Evolutionary conservation across 192 early-diverging fungal genomes (phyloP), one percentile per base, ranked within the genome.

Genomic region (Entophlyctis luteolus): DNA sequence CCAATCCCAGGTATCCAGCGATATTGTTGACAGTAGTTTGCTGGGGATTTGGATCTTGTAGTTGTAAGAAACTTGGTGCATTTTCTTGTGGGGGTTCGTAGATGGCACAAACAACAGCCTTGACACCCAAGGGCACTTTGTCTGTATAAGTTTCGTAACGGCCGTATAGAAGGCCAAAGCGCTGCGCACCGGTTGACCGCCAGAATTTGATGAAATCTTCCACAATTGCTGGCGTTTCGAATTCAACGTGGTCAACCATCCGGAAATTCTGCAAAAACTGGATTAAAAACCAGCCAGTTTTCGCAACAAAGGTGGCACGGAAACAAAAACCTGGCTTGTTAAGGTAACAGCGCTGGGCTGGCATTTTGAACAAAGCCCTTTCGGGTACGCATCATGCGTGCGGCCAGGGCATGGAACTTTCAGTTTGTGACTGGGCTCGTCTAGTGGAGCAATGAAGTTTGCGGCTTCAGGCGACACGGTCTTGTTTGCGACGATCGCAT

Each of bases 211-310:
- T 79, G 71, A 98, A 90, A 25, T 80, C 73, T 47, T 98, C 89
- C n/a, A 99, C 85, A 10, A 97, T 72, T 28, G 73, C 72, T 1
- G 86, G 73, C 2, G 77, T 82, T 18, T 94, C 90, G 77, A 99
- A 98, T 79, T 96, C 93, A 18, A 99, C 88, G 72, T 99, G 94
- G 60, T 99, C 96, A 0, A 98, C 93, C 85, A 94, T 86, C 48
- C 96, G 89, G 79, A 91, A 99, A 38, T 81, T 76, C 90, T 93
- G 58, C 28, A n/a, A n/a, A n/a, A n/a, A n/a, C n/a, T n/a, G n/a
- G n/a, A n/a, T n/a, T n/a, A n/a, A n/a, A n/a, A n/a, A n/a, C n/a
- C n/a, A n/a, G n/a, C n/a, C n/a, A 45, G 10, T 45, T 45, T 45
- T 10, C 42, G 10, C 25, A 10, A 6, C 29, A 14, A 46, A 75